These are phyloP conservation scores for Cercospora berteroae DNA, from an alignment of 2,329 filamentous ascomycete species.

Conservation along the genomic window DNA sequence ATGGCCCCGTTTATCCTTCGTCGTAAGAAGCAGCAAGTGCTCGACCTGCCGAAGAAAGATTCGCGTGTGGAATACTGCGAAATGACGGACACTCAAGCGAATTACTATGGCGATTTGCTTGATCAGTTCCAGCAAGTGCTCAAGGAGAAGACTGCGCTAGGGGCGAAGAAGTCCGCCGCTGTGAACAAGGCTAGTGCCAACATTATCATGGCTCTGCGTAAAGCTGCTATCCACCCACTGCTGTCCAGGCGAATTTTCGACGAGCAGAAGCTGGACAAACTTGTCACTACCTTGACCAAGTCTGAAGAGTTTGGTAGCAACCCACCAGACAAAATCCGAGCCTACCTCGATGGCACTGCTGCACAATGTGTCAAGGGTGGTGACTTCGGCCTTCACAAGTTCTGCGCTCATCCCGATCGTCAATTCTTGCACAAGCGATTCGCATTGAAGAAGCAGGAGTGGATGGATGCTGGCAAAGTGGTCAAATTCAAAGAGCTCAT, in stretches of 20 bases:
- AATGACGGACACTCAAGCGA: slow-evolving; percentile 68
- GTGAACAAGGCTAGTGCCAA: slow-evolving; percentile 29
- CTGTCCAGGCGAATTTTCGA: slow-evolving; percentile 80
- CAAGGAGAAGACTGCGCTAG: slow-evolving; percentile 55
- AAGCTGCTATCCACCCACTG: slow-evolving; percentile 87
- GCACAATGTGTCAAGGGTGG: slow-evolving; percentile 70
- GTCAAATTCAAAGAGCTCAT: slow-evolving; percentile 74
- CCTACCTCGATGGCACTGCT: slow-evolving; percentile 69
- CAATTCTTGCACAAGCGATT: slow-evolving; percentile 54
- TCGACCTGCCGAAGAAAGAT: slow-evolving; percentile 76
- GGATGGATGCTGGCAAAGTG: slow-evolving; percentile 78
- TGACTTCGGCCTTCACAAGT: slow-evolving; percentile 62
- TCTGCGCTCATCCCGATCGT: slow-evolving; percentile 52
- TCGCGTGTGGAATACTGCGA: slow-evolving; percentile 77
- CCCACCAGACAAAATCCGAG: slow-evolving; percentile 40
- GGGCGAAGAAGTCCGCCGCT: slow-evolving; percentile 52
- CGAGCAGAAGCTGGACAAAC: slow-evolving; percentile 70
- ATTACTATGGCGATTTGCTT: slow-evolving; percentile 71
- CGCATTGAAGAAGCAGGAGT: slow-evolving; percentile 59
- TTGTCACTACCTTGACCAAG: slow-evolving; percentile 46
- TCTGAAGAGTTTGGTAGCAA: slow-evolving; percentile 37
- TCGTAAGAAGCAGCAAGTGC: slow-evolving; percentile 84
- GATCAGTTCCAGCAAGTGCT: slow-evolving; percentile 60
- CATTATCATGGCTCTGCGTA: slow-evolving; percentile 80
- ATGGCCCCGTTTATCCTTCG: slow-evolving; percentile 93